Evolutionary conservation across 805 yeast genomes (phyloP).

Genomic region (Blastobotrys chiropterorum): DNA sequence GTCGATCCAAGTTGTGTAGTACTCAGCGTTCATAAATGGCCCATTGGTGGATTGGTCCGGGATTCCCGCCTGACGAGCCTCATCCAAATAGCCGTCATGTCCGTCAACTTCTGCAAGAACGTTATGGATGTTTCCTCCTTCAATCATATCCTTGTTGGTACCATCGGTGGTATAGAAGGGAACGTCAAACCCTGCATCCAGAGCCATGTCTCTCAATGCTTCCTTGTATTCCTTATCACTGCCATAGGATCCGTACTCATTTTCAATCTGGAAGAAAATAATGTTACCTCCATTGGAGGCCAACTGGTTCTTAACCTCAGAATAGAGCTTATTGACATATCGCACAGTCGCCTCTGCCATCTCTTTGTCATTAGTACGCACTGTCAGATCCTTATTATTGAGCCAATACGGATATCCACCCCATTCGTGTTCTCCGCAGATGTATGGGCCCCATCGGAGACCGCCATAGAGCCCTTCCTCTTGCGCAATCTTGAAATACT

Average conservation of each 20-base stretch:
- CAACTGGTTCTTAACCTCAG: background rate
- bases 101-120: constrained; percentile 4
- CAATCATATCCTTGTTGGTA: background rate
- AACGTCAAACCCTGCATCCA: constrained; percentile 4
- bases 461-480: constrained; percentile 4
- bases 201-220: background rate
- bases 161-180: constrained; percentile 8
- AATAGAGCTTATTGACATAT: constrained; percentile 1
- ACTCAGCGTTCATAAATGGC: constrained; percentile 1
- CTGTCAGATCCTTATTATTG: constrained; percentile 2
- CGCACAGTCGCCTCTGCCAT: background rate
- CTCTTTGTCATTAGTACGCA: constrained; percentile 2
- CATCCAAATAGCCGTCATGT: background rate
- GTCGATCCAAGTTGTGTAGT: constrained; percentile 6
- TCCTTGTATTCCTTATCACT: constrained; percentile 2
- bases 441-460: constrained; percentile 5
- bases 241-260: constrained; percentile 3
- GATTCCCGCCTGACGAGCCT: background rate
- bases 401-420: constrained; percentile 8
- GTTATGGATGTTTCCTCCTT: constrained; percentile 1
- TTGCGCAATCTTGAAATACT: constrained; percentile 6
- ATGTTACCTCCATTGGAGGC: constrained; percentile 5
- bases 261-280: constrained; percentile 7
- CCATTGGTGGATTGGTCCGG: background rate
- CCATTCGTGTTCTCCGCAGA: constrained; percentile 8